Percentiles rank a stretch among this genome's conserved stretches.
phyloP scores from a whole-genome alignment of 2,329 filamentous ascomycete genomes.

The Penicillium crustosum region DNA sequence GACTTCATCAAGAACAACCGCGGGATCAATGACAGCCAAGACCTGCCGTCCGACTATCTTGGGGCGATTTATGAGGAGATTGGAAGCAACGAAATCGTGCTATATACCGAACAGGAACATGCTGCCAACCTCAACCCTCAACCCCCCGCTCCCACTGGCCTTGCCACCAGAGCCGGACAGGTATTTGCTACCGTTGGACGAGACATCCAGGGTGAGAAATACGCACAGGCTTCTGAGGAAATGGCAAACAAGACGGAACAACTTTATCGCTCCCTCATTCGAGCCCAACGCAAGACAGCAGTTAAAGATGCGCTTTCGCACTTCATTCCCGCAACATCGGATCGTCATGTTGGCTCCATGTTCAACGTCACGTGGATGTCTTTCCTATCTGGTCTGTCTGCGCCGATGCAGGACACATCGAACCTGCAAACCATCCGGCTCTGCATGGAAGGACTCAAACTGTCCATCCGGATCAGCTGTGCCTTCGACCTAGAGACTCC shows the following conservation, averaged over 20 bases:
- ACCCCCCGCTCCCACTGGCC: conserved; percentile 61
- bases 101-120: conserved; percentile 86
- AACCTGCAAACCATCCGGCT: conserved; percentile 89
- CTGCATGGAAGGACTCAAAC: conserved; percentile 92
- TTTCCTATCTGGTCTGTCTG: conserved; percentile 90
- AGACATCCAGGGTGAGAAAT: conserved; percentile 88
- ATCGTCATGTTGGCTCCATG: conserved; percentile 95
- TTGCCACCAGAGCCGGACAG: conserved; percentile 81
- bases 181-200: conserved; percentile 88
- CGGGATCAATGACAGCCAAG: conserved; percentile 94
- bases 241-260: conserved; percentile 80
- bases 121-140: conserved; percentile 74
- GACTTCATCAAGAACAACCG: conserved; percentile 99
- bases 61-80: conserved; percentile 91
- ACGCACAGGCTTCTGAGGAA: conserved; percentile 91
- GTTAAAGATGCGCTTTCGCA: conserved; percentile 64
- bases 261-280: conserved; percentile 88
- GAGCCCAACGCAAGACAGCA: conserved; percentile 80
- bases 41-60: conserved; percentile 91
- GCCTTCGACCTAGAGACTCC: conserved; percentile 92
- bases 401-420: conserved; percentile 87
- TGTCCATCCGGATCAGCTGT: conserved; percentile 90
- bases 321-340: conserved; percentile 90
- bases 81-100: conserved; percentile 83
- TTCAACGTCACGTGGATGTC: conserved; percentile 99